Evolutionary conservation across 2,329 filamentous ascomycete species (phyloP).

Genomic region (Ceratocystiopsis sp.): DNA sequence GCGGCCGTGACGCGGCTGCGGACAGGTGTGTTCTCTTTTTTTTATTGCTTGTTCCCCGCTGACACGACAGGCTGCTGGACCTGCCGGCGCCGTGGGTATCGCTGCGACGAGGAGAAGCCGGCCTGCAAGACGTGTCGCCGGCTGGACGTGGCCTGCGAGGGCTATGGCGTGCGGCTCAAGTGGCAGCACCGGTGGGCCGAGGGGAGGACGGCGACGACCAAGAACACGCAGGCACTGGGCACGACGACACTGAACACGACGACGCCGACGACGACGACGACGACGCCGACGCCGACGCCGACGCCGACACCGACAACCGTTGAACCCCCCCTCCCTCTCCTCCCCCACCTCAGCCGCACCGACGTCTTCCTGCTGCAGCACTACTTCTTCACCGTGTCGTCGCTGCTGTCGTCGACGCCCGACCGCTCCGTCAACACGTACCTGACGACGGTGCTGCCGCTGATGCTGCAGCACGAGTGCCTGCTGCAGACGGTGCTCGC

Average conservation of each 20-base stretch:
- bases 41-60: no score
- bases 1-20: no score
- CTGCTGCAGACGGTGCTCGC: constrained; percentile 39
- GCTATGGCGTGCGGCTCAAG: constrained; percentile 4
- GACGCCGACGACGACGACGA: background rate
- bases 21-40: no score
- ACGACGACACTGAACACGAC: no score
- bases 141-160: background rate
- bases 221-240: no score
- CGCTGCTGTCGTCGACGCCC: constrained; percentile 1
- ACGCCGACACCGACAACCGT: no score
- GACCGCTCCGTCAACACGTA: constrained; percentile 2
- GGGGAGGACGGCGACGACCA: no score
- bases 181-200: constrained; percentile 5
- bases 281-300: no score
- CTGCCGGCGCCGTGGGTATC: background rate
- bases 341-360: background rate
- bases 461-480: constrained; percentile 1
- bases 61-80: constrained; percentile 4
- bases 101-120: background rate
- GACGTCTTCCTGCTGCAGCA: constrained; percentile 4
- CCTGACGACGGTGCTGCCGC: constrained; percentile 22
- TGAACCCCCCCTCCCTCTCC: background rate
- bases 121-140: background rate
- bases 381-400: constrained; percentile 3